phyloP scores from a whole-genome alignment of 306 rosid genomes.

The Fragaria nilgerrensis region DNA sequence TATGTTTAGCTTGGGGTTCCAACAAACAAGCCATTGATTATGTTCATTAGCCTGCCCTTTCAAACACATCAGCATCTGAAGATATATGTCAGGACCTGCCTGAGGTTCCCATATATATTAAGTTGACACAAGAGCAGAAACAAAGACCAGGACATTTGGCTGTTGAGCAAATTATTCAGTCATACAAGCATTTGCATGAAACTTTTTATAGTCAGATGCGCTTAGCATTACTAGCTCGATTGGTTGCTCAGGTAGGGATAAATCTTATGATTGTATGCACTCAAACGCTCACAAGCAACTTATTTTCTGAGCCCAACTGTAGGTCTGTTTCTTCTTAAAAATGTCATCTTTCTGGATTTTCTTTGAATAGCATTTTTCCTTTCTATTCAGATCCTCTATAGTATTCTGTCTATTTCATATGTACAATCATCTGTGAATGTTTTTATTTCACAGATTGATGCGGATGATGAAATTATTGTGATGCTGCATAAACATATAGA shows the following conservation, averaged over 20 bases:
- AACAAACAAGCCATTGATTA: too few species aligned
- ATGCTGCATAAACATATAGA: conserved; percentile 68
- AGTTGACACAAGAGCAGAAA: conserved; percentile 66
- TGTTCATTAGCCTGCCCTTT: conserved; percentile 42
- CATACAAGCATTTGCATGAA: conserved; percentile 56
- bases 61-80: conserved; percentile 59
- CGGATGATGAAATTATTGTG: conserved; percentile 47
- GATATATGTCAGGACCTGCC: conserved; percentile 81
- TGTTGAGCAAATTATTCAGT: conserved; percentile 62
- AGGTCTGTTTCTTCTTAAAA: neutral
- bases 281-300: neutral
- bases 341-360: neutral
- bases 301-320: neutral
- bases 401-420: neutral
- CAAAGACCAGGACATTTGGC: conserved; percentile 58
- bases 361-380: neutral
- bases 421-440: conserved; percentile 4
- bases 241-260: conserved; percentile 83
- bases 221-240: conserved; percentile 77
- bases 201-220: conserved; percentile 69
- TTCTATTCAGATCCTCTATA: too few species aligned
- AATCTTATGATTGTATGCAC: conserved; percentile 14
- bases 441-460: conserved; percentile 56
- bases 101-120: conserved; percentile 68
- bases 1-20: too few species aligned